Conservation (phyloP, 192 early-diverging fungal species). For the Coemansia sp. region DNA sequence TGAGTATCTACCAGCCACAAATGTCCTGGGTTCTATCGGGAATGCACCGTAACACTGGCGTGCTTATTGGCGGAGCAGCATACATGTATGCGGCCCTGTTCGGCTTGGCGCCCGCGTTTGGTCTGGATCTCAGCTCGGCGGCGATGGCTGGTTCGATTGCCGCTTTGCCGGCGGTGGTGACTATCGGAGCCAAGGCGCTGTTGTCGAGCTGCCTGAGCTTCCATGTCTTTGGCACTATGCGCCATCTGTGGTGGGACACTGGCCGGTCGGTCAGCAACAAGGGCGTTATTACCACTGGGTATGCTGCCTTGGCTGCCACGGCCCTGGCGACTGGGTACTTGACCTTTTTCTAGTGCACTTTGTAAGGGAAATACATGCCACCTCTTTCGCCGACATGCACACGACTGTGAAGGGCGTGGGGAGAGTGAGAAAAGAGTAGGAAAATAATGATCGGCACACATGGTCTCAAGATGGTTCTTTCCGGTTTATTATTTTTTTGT, state of each 20-base stretch:
- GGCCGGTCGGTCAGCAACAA: slow-evolving; percentile 67
- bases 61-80: slow-evolving; percentile 66
- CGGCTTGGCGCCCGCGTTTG: slow-evolving; percentile 63
- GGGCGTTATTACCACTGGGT: slow-evolving; percentile 84
- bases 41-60: slow-evolving; percentile 78
- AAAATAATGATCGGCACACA: background rate
- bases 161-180: slow-evolving; percentile 65
- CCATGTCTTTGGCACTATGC: slow-evolving; percentile 85
- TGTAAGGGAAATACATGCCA: too few relatives aligned
- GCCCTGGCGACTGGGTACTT: slow-evolving; percentile 60
- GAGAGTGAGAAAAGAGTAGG: background rate
- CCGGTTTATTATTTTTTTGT: background rate
- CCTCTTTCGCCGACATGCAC: too few relatives aligned
- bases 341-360: slow-evolving; percentile 65
- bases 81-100: slow-evolving; percentile 75
- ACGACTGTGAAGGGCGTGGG: background rate
- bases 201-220: slow-evolving; percentile 76
- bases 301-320: slow-evolving; percentile 69
- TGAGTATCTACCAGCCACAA: slow-evolving; percentile 92
- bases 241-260: slow-evolving; percentile 95
- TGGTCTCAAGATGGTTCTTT: background rate
- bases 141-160: slow-evolving; percentile 69
- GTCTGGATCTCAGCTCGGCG: slow-evolving; percentile 66
- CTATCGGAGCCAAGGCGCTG: slow-evolving; percentile 73
- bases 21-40: slow-evolving; percentile 80